A percentile compares a stretch with the other conserved stretches of the same genome.
These are phyloP conservation scores for Phaeotremella fagi DNA, from an alignment of 768 basidiomycete genomes.

Conservation along the genomic window DNA sequence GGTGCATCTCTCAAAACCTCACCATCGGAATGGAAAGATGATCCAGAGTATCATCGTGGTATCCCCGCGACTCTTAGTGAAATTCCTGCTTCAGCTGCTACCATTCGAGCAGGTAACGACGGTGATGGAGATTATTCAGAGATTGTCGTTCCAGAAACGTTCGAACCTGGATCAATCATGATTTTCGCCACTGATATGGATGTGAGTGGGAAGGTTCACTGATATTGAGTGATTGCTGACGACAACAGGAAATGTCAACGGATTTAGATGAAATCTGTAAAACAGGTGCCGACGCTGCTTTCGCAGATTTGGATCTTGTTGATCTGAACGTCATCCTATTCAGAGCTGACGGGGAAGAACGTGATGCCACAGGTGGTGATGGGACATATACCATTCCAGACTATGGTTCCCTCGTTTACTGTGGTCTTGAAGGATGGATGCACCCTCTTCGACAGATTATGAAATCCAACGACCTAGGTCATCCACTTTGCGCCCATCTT, in stretches of 20 bases:
- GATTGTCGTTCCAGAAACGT: slow-evolving; percentile 75
- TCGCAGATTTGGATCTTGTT: slow-evolving; percentile 68
- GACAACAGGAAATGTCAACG: slow-evolving; percentile 60
- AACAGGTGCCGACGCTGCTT: slow-evolving; percentile 66
- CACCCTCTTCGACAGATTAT: slow-evolving; percentile 75
- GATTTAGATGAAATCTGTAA: slow-evolving; percentile 69
- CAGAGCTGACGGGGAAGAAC: slow-evolving; percentile 84
- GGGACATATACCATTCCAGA: slow-evolving; percentile 79
- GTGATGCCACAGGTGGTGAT: slow-evolving; percentile 75
- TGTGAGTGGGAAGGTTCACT: slow-evolving; percentile 16
- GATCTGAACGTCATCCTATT: slow-evolving; percentile 85
- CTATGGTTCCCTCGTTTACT: slow-evolving; percentile 72
- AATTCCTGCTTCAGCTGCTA: slow-evolving; percentile 54
- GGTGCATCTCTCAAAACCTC: slow-evolving; percentile 69
- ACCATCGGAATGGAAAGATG: slow-evolving; percentile 57
- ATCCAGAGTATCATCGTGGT: slow-evolving; percentile 61
- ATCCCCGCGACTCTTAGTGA: slow-evolving; percentile 66
- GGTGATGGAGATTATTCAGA: slow-evolving; percentile 67
- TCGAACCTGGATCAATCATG: slow-evolving; percentile 95
- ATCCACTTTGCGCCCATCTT: slow-evolving; percentile 80
- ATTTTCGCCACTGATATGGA: slow-evolving; percentile 81
- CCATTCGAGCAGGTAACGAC: slow-evolving; percentile 62
- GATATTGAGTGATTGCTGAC: too few species aligned
- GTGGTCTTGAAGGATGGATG: slow-evolving; percentile 98
- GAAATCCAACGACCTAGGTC: slow-evolving; percentile 86